Conservation (phyloP, 2,329 filamentous ascomycete genomes). For the Pseudogymnoascus sp. region DNA sequence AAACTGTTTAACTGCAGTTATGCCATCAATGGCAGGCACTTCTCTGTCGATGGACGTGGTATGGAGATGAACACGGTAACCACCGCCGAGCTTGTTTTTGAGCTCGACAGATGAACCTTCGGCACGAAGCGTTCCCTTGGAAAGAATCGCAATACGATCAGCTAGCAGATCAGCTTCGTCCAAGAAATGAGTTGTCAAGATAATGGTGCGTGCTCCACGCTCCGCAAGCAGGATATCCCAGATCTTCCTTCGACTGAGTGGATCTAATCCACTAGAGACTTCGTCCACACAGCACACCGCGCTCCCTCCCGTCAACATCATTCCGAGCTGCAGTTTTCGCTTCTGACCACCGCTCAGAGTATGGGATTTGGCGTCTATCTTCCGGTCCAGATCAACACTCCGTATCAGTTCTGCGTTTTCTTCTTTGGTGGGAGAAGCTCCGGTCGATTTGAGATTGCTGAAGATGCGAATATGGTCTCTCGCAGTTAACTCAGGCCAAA, state of each 20-base stretch:
- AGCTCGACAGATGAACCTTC: slow-evolving; percentile 80
- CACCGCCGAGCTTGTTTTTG: slow-evolving; percentile 74
- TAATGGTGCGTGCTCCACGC: slow-evolving; percentile 72
- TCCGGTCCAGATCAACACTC: slow-evolving; percentile 68
- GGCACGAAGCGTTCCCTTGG: slow-evolving; percentile 74
- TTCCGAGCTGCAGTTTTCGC: slow-evolving; percentile 82
- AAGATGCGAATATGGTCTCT: slow-evolving; percentile 80
- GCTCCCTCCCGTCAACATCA: slow-evolving; percentile 91
- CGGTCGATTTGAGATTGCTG: slow-evolving; percentile 68
- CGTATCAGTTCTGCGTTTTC: slow-evolving; percentile 59
- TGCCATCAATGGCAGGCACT: slow-evolving; percentile 45
- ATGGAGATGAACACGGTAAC: slow-evolving; percentile 74
- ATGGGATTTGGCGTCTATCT: slow-evolving; percentile 63
- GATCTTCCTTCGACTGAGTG: slow-evolving; percentile 78
- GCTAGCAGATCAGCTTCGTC: slow-evolving; percentile 88
- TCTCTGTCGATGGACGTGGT: slow-evolving; percentile 46
- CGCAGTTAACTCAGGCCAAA: slow-evolving; percentile 85
- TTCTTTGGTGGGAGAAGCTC: slow-evolving; percentile 47
- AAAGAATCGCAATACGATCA: slow-evolving; percentile 83
- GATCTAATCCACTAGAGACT: slow-evolving; percentile 82
- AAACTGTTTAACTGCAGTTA: slow-evolving; percentile 53
- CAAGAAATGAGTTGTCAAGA: slow-evolving; percentile 87
- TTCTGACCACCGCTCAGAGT: slow-evolving; percentile 89
- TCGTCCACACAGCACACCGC: slow-evolving; percentile 88
- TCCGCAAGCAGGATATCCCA: slow-evolving; percentile 91